These are phyloP conservation scores for Porphyrellus cyaneotinctus DNA, from an alignment of 768 basidiomycete genomes.

Conservation along the genomic window DNA sequence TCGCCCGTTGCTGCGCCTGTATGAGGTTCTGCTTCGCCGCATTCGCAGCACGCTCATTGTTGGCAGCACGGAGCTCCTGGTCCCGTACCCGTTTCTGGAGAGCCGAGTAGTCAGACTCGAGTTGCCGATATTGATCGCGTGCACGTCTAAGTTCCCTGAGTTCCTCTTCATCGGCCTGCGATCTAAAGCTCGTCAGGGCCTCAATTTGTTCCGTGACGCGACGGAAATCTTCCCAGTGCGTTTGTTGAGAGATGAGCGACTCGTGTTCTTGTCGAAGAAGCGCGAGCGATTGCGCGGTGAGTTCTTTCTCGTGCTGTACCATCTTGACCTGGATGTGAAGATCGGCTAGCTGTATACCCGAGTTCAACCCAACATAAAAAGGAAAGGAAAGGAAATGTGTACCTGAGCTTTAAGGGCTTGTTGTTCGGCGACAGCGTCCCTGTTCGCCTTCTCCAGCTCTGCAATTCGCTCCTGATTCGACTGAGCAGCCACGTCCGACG, in stretches of 20 bases:
- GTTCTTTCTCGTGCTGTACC: conserved; percentile 60
- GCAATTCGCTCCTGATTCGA: conserved; percentile 54
- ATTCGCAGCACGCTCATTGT: conserved; percentile 55
- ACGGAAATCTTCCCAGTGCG: conserved; percentile 75
- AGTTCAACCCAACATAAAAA: background rate
- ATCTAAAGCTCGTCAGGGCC: conserved; percentile 54
- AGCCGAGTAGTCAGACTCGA: conserved; percentile 64
- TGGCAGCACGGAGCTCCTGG: conserved; percentile 56
- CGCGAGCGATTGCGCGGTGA: conserved; percentile 45
- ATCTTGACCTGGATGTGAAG: conserved; percentile 57
- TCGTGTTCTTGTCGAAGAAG: conserved; percentile 60
- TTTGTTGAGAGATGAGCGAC: conserved; percentile 55
- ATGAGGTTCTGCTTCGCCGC: conserved; percentile 59
- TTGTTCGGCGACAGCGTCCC: conserved; percentile 53
- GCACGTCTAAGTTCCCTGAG: conserved; percentile 62
- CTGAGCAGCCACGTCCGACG: conserved; percentile 66
- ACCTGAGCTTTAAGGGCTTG: conserved; percentile 59
- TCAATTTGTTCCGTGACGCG: conserved; percentile 73
- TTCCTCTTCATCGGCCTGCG: conserved; percentile 67
- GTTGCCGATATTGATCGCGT: conserved; percentile 52
- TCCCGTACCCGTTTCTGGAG: conserved; percentile 75
- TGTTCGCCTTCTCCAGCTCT: conserved; percentile 59
- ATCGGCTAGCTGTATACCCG: conserved; percentile 47
- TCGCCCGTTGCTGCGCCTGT: conserved; percentile 71
- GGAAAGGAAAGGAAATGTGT: conserved; percentile 15